Base-by-base conservation (phyloP, 305 asterid genomes). In the Solanum hybrid region DNA sequence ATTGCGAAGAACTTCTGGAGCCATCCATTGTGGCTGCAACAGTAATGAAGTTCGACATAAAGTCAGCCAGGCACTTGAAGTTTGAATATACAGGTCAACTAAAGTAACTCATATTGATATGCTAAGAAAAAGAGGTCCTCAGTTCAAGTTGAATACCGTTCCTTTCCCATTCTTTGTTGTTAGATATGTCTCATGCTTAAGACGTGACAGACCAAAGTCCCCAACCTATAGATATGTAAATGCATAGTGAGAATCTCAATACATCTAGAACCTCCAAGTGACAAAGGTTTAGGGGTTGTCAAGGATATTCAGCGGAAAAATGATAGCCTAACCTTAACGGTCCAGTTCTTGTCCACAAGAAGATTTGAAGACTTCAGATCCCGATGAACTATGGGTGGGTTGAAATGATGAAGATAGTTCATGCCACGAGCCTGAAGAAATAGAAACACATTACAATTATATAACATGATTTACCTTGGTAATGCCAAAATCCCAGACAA, bases 1-100 rank as follows among this genome's bases (percentile, higher is more conserved):
- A 75, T 95, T 97, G 45, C 99, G 98, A 92, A 98, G 98, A 90
- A 97, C 98, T 93, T 98, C 99, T 26, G 99, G 99, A 91, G 99
- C 99, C 99, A 98, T 97, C 99, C 99, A 97, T 91, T 98, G 99
- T 88, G 99, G 99, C 99, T 98, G 96, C 93, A 93, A 92, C 79
- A 80, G 81, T 51, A 80, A 79, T 68, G 76, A 89, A 89, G 26
- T 45, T 65, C 84, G 72, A 91, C 29, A 86, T 83, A 85, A 32
- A 38, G 65, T 90, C 87, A 90, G 37, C 87, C 80, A 31, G 76
- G 41, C 72, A 33, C 51, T 33, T 32, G 24, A 90, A 32, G 33
- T 17, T 31, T 45, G 87, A 83, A 61, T 51, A 33, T 32, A 22
- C 27, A 29, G 57, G 79, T 61, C 91, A 90, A 87, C n/a, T 73